phyloP scores from a whole-genome alignment of 768 basidiomycete genomes.

The Leccinellum albellum region DNA sequence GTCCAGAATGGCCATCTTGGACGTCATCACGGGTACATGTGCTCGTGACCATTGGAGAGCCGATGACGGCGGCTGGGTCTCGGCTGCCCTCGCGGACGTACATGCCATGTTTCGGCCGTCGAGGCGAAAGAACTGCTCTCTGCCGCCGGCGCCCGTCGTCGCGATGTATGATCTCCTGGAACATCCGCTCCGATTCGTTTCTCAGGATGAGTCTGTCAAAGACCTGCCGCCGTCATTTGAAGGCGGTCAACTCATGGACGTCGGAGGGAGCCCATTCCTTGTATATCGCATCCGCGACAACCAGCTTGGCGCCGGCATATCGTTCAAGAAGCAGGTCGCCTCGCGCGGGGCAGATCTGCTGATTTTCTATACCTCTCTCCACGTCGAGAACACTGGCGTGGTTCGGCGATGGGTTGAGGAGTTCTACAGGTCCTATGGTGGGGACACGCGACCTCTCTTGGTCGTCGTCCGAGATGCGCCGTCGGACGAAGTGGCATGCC shows the following conservation, averaged over 20 bases:
- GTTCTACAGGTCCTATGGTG: constrained; percentile 23
- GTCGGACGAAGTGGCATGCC: constrained; percentile 16
- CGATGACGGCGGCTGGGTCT: constrained; percentile 14
- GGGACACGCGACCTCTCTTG: constrained; percentile 25
- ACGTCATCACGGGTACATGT: constrained; percentile 18
- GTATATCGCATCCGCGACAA: constrained; percentile 21
- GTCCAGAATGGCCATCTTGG: constrained; percentile 21
- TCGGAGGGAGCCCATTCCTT: constrained; percentile 11
- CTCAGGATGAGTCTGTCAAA: background rate
- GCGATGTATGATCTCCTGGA: constrained; percentile 20
- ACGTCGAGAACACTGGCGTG: background rate
- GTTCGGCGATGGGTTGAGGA: constrained; percentile 13
- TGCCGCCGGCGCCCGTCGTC: constrained; percentile 14
- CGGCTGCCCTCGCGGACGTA: constrained; percentile 9
- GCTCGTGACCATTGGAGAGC: constrained; percentile 23
- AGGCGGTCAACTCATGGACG: constrained; percentile 18
- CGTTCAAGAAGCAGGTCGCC: constrained; percentile 24
- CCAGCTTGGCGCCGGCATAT: constrained; percentile 17
- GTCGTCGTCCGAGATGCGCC: constrained; percentile 20
- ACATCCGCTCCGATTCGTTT: background rate
- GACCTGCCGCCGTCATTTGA: constrained; percentile 13
- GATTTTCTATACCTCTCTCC: constrained; percentile 19
- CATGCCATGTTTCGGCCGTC: constrained; percentile 17
- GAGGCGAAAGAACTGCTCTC: background rate
- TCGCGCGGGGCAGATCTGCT: constrained; percentile 25